phyloP scores from a whole-genome alignment of 2,329 filamentous ascomycete genomes.

The Beauveria sp. region DNA sequence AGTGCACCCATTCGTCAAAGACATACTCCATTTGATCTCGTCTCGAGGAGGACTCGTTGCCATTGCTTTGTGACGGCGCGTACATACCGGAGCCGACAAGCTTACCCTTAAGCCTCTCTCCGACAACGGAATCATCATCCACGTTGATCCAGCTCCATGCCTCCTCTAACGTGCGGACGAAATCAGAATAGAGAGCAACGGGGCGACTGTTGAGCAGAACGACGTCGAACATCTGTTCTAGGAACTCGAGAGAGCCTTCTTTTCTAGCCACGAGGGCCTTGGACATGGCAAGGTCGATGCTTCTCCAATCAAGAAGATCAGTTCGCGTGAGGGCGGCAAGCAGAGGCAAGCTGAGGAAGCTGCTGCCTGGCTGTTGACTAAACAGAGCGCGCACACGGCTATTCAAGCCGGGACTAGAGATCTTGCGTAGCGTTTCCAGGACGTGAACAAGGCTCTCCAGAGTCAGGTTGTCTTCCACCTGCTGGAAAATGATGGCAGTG shows the following conservation, averaged over 20 bases:
- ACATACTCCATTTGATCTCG: slow-evolving; percentile 88
- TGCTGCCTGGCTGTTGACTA: slow-evolving; percentile 46
- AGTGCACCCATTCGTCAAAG: slow-evolving; percentile 89
- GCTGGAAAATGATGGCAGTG: slow-evolving; percentile 47
- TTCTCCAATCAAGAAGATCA: slow-evolving; percentile 54
- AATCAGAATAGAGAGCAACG: slow-evolving; percentile 74
- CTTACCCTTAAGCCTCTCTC: slow-evolving; percentile 64
- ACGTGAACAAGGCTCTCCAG: slow-evolving; percentile 57
- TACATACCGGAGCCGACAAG: slow-evolving; percentile 35
- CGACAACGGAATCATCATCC: slow-evolving; percentile 56
- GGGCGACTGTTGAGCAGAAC: slow-evolving; percentile 72
- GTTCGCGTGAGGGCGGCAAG: slow-evolving; percentile 50
- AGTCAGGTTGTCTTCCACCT: slow-evolving; percentile 46
- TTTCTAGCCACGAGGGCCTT: slow-evolving; percentile 66
- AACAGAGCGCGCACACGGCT: slow-evolving; percentile 49
- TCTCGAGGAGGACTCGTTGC: slow-evolving; percentile 45
- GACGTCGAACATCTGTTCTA: slow-evolving; percentile 72
- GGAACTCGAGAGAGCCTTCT: slow-evolving; percentile 64
- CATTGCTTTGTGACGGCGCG: slow-evolving; percentile 35
- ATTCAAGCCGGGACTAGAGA: slow-evolving; percentile 46
- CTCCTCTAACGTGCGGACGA: slow-evolving; percentile 72
- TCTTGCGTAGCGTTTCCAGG: slow-evolving; percentile 52
- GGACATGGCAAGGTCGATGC: slow-evolving; percentile 64
- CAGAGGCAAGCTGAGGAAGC: slow-evolving; percentile 50
- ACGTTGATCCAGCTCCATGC: slow-evolving; percentile 76